Percentiles rank a stretch among this genome's conserved stretches.
These are phyloP conservation scores for Umbelopsis ramanniana DNA, from an alignment of 192 early-diverging fungal species.

Conservation along the genomic window DNA sequence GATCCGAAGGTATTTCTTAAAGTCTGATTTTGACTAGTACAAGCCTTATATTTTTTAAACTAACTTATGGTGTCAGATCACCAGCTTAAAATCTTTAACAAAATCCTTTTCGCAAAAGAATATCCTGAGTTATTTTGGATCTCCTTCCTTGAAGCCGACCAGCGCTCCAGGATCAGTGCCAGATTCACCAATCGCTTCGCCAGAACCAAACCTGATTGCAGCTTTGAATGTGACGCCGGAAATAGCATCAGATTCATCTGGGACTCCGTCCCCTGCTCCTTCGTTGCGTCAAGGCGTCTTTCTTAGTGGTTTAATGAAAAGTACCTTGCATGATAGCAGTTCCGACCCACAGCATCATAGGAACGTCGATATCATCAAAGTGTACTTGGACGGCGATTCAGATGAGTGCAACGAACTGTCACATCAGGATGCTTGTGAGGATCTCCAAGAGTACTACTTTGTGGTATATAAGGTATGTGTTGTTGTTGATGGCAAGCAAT, in stretches of 20 bases:
- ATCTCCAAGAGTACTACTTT: constrained; percentile 35
- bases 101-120: constrained; percentile 37
- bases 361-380: constrained; percentile 33
- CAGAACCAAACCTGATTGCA: background rate
- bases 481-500: background rate
- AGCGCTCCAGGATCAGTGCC: background rate
- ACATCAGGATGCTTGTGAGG: background rate
- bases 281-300: constrained; percentile 29
- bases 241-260: background rate
- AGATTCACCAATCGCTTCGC: background rate
- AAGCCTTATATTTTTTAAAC: background rate
- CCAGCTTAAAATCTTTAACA: constrained; percentile 22
- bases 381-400: constrained; percentile 29
- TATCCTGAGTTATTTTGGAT: constrained; percentile 30
- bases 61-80: background rate
- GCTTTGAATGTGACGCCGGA: background rate
- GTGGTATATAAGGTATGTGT: constrained; percentile 38
- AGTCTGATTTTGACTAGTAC: background rate
- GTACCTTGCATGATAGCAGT: constrained; percentile 28
- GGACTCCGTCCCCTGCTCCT: constrained; percentile 11
- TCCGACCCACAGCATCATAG: constrained; percentile 17
- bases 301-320: constrained; percentile 37
- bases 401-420: background rate
- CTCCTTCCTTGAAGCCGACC: constrained; percentile 15
- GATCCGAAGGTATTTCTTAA: constrained; percentile 14